Conservation (phyloP, 129 eudicot species). For the Flaveria bidentis region DNA sequence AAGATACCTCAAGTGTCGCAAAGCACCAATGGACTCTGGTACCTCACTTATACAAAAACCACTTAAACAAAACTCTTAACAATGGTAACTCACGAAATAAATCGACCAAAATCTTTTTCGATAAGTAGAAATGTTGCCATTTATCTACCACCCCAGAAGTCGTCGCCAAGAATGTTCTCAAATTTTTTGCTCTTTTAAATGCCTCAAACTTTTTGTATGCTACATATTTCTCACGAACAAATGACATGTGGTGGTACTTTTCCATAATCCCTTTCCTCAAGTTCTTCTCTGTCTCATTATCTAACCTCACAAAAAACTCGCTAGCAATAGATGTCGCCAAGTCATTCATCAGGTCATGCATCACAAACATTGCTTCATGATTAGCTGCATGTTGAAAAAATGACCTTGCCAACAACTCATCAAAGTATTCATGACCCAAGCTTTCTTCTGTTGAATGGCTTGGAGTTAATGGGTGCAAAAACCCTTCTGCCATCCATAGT, state of each 20-base stretch:
- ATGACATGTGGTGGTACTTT: conserved; percentile 10
- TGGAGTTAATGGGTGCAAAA: neutral
- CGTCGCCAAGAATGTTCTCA: conserved; percentile 9
- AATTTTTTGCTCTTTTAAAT: neutral
- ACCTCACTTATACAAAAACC: neutral
- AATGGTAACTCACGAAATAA: neutral
- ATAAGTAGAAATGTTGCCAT: neutral
- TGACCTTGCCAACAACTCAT: conserved; percentile 9
- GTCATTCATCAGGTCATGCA: conserved; percentile 11
- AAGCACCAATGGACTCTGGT: neutral
- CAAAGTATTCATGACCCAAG: neutral
- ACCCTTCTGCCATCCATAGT: conserved; percentile 11
- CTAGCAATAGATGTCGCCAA: neutral
- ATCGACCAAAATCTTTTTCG: neutral
- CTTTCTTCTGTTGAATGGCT: neutral
- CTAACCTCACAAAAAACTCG: conserved; percentile 7
- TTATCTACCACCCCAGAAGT: neutral
- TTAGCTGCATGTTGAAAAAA: conserved; percentile 5
- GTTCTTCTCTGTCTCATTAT: neutral
- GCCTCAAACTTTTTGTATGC: neutral
- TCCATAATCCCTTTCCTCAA: neutral
- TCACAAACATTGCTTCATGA: neutral
- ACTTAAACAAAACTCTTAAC: conserved; percentile 5
- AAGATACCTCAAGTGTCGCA: conserved; percentile 5
- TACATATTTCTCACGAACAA: neutral